phyloP scores from a whole-genome alignment of 2,329 filamentous ascomycete genomes.

The Samsoniella hepiali region DNA sequence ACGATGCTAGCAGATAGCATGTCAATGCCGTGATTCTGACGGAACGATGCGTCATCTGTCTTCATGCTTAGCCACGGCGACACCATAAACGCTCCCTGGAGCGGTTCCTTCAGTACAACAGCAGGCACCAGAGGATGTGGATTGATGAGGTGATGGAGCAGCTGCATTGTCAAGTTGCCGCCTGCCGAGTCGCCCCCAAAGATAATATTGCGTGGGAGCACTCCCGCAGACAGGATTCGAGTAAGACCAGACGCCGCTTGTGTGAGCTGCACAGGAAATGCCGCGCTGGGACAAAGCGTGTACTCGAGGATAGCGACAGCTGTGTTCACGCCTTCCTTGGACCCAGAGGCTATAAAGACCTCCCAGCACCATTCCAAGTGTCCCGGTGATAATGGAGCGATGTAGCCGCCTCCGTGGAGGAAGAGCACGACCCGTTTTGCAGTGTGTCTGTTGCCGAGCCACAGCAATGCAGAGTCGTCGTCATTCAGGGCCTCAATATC shows the following conservation, averaged over 20 bases:
- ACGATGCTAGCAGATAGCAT: neutral
- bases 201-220: too few relatives aligned
- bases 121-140: too few relatives aligned
- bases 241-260: too few relatives aligned
- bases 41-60: neutral
- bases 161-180: too few relatives aligned
- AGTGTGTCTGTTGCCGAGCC: neutral
- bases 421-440: neutral
- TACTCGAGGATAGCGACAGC: too few relatives aligned
- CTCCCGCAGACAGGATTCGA: too few relatives aligned
- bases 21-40: neutral
- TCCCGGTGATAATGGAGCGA: neutral
- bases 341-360: neutral
- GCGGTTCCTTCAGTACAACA: too few relatives aligned
- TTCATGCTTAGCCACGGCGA: neutral
- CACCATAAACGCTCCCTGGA: too few relatives aligned
- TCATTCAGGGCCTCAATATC: neutral
- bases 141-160: too few relatives aligned
- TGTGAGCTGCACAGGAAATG: too few relatives aligned
- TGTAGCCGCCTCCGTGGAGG: neutral
- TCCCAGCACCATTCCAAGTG: neutral
- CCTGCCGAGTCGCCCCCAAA: too few relatives aligned
- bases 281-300: too few relatives aligned
- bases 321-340: neutral
- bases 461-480: neutral